These are phyloP conservation scores for Parietichytrium sp. DNA, from an alignment of 108 stramenopile genomes.

Conservation along the genomic window DNA sequence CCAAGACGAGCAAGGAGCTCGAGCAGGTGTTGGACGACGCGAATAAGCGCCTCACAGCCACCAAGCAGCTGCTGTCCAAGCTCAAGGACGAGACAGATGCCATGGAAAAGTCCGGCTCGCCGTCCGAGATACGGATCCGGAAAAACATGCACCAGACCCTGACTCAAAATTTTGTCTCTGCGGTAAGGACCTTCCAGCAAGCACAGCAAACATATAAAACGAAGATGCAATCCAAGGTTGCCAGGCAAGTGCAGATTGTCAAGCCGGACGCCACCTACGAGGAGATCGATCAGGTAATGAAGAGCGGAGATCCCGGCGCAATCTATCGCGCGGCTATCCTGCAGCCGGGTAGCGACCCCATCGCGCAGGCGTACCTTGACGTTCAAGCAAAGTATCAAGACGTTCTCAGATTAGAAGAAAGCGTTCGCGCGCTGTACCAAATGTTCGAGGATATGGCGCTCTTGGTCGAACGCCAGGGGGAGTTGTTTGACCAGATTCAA, in stretches of 20 bases:
- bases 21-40: conserved; percentile 42
- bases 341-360: conserved; percentile 81
- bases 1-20: conserved; percentile 30
- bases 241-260: conserved; percentile 83
- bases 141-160: conserved; percentile 88
- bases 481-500: conserved; percentile 95
- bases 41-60: conserved; percentile 53
- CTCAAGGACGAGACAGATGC: conserved; percentile 60
- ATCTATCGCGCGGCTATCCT: conserved; percentile 77
- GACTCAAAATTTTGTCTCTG: conserved; percentile 93
- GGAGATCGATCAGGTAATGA: conserved; percentile 90
- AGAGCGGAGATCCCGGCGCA: conserved; percentile 78
- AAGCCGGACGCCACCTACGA: conserved; percentile 94
- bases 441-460: conserved; percentile 99
- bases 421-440: conserved; percentile 93
- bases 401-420: conserved; percentile 88
- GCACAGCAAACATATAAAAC: conserved; percentile 94
- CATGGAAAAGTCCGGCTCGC: conserved; percentile 47
- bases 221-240: conserved; percentile 88
- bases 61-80: conserved; percentile 56
- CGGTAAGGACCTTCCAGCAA: conserved; percentile 91
- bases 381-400: conserved; percentile 97
- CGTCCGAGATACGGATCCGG: conserved; percentile 59
- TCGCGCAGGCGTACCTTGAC: conserved; percentile 77
- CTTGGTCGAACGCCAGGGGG: conserved; percentile 97